A percentile compares a stretch with the other conserved stretches of the same genome.
phyloP scores from a whole-genome alignment of 805 yeast genomes.

The Osmozyma mogii region DNA sequence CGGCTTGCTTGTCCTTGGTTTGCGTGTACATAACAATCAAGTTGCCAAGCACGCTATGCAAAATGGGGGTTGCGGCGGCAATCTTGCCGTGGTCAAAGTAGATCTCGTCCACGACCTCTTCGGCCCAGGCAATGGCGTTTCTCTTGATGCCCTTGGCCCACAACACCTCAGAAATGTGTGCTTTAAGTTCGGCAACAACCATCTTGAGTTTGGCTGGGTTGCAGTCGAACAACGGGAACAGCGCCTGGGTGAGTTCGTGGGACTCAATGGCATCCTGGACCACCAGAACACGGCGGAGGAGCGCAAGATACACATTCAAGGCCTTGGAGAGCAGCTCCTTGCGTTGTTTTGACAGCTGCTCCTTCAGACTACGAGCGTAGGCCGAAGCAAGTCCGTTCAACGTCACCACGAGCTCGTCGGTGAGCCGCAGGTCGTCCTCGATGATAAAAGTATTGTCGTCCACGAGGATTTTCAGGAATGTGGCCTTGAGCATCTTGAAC shows the following conservation, averaged over 20 bases:
- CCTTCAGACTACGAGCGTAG: slow-evolving; percentile 14
- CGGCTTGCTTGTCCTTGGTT: slow-evolving; percentile 16
- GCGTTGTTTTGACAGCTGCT: slow-evolving; percentile 5
- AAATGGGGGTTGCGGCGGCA: slow-evolving; percentile 20
- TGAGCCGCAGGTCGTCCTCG: slow-evolving; percentile 19
- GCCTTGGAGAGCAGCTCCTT: slow-evolving; percentile 16
- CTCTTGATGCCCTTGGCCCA: slow-evolving; percentile 33
- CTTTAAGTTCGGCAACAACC: slow-evolving; percentile 24
- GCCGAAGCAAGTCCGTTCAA: slow-evolving; percentile 28
- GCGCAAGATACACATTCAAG: slow-evolving; percentile 30
- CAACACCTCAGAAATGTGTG: slow-evolving; percentile 34
- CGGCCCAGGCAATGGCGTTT: slow-evolving; percentile 35
- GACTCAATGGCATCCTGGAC: slow-evolving; percentile 13
- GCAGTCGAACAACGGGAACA: slow-evolving; percentile 32
- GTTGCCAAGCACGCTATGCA: slow-evolving; percentile 24
- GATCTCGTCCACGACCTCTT: slow-evolving; percentile 31
- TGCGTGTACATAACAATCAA: slow-evolving; percentile 25
- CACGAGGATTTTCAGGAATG: slow-evolving; percentile 19
- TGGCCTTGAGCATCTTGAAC: slow-evolving; percentile 23
- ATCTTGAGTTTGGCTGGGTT: slow-evolving; percentile 20
- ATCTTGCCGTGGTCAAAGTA: slow-evolving; percentile 22
- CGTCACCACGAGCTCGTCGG: slow-evolving; percentile 29
- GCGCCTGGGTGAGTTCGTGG: slow-evolving; percentile 15
- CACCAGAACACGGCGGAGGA: slow-evolving; percentile 18
- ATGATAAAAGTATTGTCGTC: slow-evolving; percentile 20